A percentile compares a stretch with the other conserved stretches of the same genome.
These are phyloP conservation scores for Noccaea caerulescens DNA, from an alignment of 345 rosid species.

Conservation along the genomic window DNA sequence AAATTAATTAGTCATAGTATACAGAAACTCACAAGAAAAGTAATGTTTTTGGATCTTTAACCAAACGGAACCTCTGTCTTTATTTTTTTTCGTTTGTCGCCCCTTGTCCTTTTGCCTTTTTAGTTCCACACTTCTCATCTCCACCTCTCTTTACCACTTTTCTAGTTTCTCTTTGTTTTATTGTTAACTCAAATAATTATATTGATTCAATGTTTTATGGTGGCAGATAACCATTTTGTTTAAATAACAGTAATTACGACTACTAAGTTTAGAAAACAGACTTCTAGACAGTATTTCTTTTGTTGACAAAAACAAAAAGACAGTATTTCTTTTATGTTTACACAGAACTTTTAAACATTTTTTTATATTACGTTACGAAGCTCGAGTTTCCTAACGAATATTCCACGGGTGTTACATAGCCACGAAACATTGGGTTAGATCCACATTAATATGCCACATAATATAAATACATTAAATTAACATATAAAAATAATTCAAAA, in stretches of 20 bases:
- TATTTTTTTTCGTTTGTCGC: slow-evolving; percentile 22
- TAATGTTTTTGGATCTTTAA: slow-evolving; percentile 25
- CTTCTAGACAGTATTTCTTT: too few species aligned
- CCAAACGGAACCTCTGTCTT: slow-evolving; percentile 43
- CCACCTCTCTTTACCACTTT: slow-evolving; percentile 1
- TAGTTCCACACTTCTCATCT: slow-evolving; percentile 26
- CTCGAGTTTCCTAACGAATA: slow-evolving; percentile 11
- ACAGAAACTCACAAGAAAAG: slow-evolving; percentile 36
- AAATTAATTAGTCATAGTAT: neutral
- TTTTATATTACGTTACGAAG: neutral
- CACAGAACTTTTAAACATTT: too few species aligned
- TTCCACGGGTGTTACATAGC: slow-evolving; percentile 27
- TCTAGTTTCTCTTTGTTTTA: neutral
- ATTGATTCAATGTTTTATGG: too few species aligned
- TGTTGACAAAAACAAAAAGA: too few species aligned
- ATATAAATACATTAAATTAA: neutral
- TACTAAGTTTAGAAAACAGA: too few species aligned
- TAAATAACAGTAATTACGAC: too few species aligned
- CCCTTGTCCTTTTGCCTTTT: slow-evolving; percentile 32
- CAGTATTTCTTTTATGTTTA: too few species aligned
- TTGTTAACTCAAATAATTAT: too few species aligned
- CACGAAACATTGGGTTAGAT: slow-evolving; percentile 28
- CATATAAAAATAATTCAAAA: too few species aligned
- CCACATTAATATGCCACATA: neutral
- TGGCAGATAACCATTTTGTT: too few species aligned